Conservation (phyloP, 2,329 filamentous ascomycete species). For the Bipolaris sorokiniana region DNA sequence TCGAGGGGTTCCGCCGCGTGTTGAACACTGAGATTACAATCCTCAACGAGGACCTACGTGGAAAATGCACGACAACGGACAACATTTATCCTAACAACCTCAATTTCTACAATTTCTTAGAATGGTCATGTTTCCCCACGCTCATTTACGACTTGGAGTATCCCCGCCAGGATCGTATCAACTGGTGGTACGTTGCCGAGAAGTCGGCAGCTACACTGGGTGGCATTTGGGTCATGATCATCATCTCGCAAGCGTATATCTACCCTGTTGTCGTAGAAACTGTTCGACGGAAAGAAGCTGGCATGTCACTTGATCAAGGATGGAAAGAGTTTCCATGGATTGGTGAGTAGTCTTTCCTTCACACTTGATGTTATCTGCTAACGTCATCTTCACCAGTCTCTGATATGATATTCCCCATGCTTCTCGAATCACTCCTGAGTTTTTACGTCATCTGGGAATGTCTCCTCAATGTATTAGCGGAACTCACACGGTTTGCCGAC, state of each 20-base stretch:
- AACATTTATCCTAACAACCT: slow-evolving; percentile 73
- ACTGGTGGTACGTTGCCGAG: slow-evolving; percentile 77
- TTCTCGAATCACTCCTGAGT: slow-evolving; percentile 76
- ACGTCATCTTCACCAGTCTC: slow-evolving; percentile 51
- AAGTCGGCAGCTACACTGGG: slow-evolving; percentile 74
- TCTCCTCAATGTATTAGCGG: slow-evolving; percentile 73
- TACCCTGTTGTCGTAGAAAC: slow-evolving; percentile 75
- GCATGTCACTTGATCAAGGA: slow-evolving; percentile 65
- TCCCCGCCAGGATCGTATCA: slow-evolving; percentile 70
- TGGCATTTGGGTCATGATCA: slow-evolving; percentile 78
- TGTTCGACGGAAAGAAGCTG: slow-evolving; percentile 69
- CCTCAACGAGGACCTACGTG: slow-evolving; percentile 68
- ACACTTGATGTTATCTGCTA: background rate
- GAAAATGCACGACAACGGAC: slow-evolving; percentile 60
- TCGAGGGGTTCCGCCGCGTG: slow-evolving; percentile 67
- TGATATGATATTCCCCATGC: slow-evolving; percentile 77
- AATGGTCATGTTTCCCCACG: slow-evolving; percentile 77
- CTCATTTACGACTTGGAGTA: slow-evolving; percentile 82
- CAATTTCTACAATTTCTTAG: slow-evolving; percentile 67
- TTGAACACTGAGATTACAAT: slow-evolving; percentile 71
- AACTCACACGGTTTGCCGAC: slow-evolving; percentile 78
- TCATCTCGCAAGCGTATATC: slow-evolving; percentile 76
- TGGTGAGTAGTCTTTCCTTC: slow-evolving; percentile 18
- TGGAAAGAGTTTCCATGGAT: slow-evolving; percentile 75
- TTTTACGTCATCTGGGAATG: slow-evolving; percentile 83